A percentile compares a stretch with the other conserved stretches of the same genome.
Conservation (phyloP, 495 filamentous ascomycete species). For the Thozetella sp. region DNA sequence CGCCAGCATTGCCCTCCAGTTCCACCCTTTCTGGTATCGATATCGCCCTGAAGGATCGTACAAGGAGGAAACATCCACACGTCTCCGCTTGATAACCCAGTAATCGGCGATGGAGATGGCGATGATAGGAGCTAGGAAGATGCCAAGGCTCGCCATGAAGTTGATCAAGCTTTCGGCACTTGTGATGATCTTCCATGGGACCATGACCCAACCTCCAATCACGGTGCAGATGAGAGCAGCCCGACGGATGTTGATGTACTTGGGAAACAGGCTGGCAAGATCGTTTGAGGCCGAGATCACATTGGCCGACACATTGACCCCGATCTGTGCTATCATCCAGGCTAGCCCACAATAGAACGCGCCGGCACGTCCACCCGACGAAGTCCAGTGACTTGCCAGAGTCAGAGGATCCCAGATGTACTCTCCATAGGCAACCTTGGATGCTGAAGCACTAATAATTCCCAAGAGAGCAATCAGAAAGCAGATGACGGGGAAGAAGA, state of each 20-base stretch:
- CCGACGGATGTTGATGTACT: conserved; percentile 61
- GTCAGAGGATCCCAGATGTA: conserved; percentile 62
- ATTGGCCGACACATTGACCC: conserved; percentile 69
- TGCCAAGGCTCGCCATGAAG: conserved; percentile 54
- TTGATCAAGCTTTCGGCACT: conserved; percentile 60
- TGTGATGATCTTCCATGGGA: conserved; percentile 66
- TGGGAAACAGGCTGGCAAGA: conserved; percentile 58
- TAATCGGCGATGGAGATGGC: conserved; percentile 50
- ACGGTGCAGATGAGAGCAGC: conserved; percentile 63
- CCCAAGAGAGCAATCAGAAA: conserved; percentile 51
- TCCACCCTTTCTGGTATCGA: conserved; percentile 31
- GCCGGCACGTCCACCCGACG: conserved; percentile 45
- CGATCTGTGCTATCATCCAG: conserved; percentile 57
- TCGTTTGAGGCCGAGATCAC: conserved; percentile 68
- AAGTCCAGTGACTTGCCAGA: conserved; percentile 53
- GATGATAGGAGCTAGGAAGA: conserved; percentile 48
- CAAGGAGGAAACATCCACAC: conserved; percentile 43
- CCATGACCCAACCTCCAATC: conserved; percentile 58
- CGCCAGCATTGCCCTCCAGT: conserved; percentile 42
- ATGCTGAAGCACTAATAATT: conserved; percentile 48
- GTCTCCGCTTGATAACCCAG: conserved; percentile 45
- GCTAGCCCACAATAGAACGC: conserved; percentile 53
- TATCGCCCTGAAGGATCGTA: conserved; percentile 37
- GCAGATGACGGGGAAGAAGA: conserved; percentile 57
- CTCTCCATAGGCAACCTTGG: conserved; percentile 54